Evolutionary conservation across 2,329 filamentous ascomycete species (phyloP).

Genomic region (Bipolaris zeicola): DNA sequence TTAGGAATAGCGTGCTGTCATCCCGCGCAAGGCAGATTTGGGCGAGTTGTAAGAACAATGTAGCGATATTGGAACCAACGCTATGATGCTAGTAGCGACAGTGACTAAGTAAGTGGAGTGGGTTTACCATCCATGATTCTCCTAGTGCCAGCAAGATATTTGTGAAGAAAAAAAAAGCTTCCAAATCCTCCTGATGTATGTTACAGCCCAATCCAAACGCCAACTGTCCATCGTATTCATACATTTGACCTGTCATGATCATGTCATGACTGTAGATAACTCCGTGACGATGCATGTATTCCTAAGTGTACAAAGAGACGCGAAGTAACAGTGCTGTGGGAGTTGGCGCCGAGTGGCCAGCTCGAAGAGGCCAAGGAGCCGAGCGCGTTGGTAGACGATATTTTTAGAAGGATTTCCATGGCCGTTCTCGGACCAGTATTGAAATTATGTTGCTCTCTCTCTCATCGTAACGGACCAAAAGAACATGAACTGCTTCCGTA

Average conservation of each 20-base stretch:
- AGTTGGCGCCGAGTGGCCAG: constrained; percentile 26
- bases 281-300: constrained; percentile 35
- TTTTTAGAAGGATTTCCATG: background rate
- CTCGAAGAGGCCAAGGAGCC: constrained; percentile 28
- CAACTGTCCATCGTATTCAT: constrained; percentile 9
- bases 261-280: constrained; percentile 19
- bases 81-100: constrained; percentile 1
- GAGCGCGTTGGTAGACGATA: background rate
- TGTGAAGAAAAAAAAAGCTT: constrained; percentile 16
- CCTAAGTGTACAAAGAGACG: constrained; percentile 15
- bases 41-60: constrained; percentile 19
- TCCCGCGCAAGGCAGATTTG: constrained; percentile 25
- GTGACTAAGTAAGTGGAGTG: constrained; percentile 2
- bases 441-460: background rate
- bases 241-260: constrained; percentile 20
- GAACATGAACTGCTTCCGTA: constrained; percentile 36
- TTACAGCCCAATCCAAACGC: constrained; percentile 13
- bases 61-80: constrained; percentile 7
- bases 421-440: background rate
- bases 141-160: constrained; percentile 21
- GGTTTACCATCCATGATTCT: constrained; percentile 1
- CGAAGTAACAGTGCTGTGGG: constrained; percentile 15
- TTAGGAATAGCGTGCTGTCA: background rate
- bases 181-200: constrained; percentile 31
- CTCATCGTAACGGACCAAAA: constrained; percentile 21